Evolutionary conservation across 2,329 filamentous ascomycete genomes (phyloP).

Genomic region (Sarocladium oryzae): DNA sequence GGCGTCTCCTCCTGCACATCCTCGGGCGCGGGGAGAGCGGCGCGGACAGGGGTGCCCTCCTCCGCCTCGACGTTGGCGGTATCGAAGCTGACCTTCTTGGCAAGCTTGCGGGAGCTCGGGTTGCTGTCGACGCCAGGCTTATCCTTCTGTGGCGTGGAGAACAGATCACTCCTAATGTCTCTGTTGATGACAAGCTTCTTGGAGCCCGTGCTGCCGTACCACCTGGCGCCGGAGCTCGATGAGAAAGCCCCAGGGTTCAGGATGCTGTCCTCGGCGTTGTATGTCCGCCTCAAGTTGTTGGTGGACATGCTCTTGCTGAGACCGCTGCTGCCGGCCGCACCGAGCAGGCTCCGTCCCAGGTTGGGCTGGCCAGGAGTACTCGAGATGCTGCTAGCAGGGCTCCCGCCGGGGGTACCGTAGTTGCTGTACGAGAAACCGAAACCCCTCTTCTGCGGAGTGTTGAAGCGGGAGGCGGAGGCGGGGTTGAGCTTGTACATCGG

Average conservation of each 20-base stretch:
- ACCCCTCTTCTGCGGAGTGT: conserved; percentile 78
- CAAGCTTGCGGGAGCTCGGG: conserved; percentile 48
- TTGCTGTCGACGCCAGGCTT: conserved; percentile 33
- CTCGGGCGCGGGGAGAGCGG: conserved; percentile 28
- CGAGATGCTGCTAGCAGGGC: conserved; percentile 53
- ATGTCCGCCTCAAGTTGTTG: conserved; percentile 76
- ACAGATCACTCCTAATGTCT: conserved; percentile 68
- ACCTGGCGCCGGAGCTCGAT: conserved; percentile 54
- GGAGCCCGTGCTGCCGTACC: conserved; percentile 62
- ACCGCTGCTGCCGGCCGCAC: conserved; percentile 55
- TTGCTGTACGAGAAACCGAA: conserved; percentile 93
- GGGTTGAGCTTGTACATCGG: conserved; percentile 86
- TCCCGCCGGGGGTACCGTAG: conserved; percentile 73
- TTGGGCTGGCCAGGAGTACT: conserved; percentile 57
- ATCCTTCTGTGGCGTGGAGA: conserved; percentile 53
- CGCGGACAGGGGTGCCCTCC: conserved; percentile 26
- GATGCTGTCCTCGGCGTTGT: conserved; percentile 78
- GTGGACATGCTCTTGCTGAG: conserved; percentile 84
- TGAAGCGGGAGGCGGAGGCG: conserved; percentile 68
- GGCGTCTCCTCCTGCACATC: conserved; percentile 31
- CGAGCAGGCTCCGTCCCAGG: conserved; percentile 58
- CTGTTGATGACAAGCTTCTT: conserved; percentile 94
- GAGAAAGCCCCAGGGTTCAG: conserved; percentile 81
- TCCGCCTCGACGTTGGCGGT: conserved; percentile 43
- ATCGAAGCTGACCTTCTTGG: conserved; percentile 92